Base-by-base conservation (phyloP, 202 grass and related monocot genomes). In the Sporobolus alterniflorus region DNA sequence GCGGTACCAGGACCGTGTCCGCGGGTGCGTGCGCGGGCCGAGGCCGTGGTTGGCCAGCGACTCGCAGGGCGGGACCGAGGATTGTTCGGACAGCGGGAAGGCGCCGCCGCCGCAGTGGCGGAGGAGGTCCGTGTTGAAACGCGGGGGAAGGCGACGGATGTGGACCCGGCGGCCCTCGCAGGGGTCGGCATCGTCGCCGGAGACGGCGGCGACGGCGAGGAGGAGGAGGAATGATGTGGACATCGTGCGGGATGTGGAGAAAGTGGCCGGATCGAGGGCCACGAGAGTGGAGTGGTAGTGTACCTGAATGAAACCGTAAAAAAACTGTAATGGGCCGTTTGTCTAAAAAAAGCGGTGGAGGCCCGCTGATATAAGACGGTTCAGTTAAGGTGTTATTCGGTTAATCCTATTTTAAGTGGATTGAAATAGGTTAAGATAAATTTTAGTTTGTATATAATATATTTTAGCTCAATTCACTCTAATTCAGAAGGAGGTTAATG, bases 41-140 rank as follows among this genome's bases (percentile, higher is more conserved):
- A 97, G 74, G 44, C 89, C 55, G 28, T 89, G 81, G 87, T 97
- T 97, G 31, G 69, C 87, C 7, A 91, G 64, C 20, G 84, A 86
- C 30, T 80, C 84, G 78, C 82, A 89, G 46, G 81, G 10, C 32
- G 76, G 76, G 33, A n/a, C 20, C 33, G 76, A 69, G 43, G 84
- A n/a, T 73, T n/a, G 76, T 65, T 86, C 43, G 24, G 74, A 42
- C 14, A 84, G 86, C 32, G 81, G 75, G 81, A 84, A 84, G 61
- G 81, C 42, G 17, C 10, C 26, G 46, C 33, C 64, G 26, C 62
- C 81, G 82, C 84, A 92, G 73, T 83, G 83, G 54, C 66, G 71
- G 55, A 87, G 30, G 47, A 97, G 86, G 42, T 75, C 47, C 5
- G 46, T 3, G 64, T 93, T 89, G 83, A 91, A 89, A 0, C 26